Evolutionary conservation across 441 rosid genomes (phyloP), one percentile per base, ranked within the genome.

Genomic region (Sinapis alba): DNA sequence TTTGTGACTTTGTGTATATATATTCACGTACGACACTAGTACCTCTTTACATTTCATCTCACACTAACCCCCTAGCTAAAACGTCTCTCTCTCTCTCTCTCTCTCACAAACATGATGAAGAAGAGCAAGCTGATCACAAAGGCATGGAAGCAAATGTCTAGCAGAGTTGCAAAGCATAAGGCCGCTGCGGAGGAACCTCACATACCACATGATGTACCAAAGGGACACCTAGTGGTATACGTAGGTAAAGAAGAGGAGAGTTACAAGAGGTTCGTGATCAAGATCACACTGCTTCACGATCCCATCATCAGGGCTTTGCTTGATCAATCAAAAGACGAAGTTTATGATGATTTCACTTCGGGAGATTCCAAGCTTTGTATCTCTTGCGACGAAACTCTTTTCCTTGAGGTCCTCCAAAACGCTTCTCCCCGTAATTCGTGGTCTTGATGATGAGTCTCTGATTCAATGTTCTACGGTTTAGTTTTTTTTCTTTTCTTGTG

Each of bases 121-220:
- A 54, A 67, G 54, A 72, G 74, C 80, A 78, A 78, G 62, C 6
- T 72, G 65, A 67, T 78, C 69, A 67, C 78, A 18, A 73, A 73
- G 26, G 78, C 78, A 68, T 78, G 78, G 81, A 78, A 73, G 67
- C 61, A 78, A 73, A 41, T 78, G 51, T 78, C 81, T 66, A 72
- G 77, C 20, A 66, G 20, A 66, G 69, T 72, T 7, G 24, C 21
- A 15, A 67, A 71, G n/a, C 69, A 54, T 23, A 16, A 45, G 5
- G 18, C 28, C 1, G 65, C 71, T 38, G 75, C 30, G 1, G 71
- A 68, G 38, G 38, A 65, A 19, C 30, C 50, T 36, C 60, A 67
- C 10, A 73, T 78, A 67, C 81, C 81, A 38, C 60, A 62, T 15
- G 81, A 78, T 4, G 81, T 78, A 53, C 81, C 81, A 68, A 78